These are phyloP conservation scores for Magnaporthiopsis incrustans DNA, from an alignment of 2,329 filamentous ascomycete species.

Conservation along the genomic window DNA sequence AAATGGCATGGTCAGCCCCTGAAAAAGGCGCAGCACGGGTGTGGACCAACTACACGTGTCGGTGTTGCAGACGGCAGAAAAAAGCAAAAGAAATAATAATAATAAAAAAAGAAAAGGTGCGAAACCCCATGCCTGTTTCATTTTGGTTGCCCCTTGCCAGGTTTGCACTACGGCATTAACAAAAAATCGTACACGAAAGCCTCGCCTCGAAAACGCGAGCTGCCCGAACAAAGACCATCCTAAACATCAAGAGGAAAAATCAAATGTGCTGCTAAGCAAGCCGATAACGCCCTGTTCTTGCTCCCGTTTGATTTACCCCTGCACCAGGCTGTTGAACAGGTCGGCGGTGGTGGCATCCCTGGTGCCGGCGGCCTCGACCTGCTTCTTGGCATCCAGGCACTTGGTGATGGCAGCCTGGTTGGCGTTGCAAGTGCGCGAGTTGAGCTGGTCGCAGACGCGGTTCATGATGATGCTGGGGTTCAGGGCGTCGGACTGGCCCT, in stretches of 20 bases:
- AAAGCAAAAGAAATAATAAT: too few relatives aligned
- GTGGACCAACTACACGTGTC: too few relatives aligned
- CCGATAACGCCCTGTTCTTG: background rate
- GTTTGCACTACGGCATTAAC: background rate
- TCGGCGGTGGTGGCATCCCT: slow-evolving; percentile 29
- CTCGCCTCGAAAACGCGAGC: background rate
- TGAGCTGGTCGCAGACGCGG: slow-evolving; percentile 61
- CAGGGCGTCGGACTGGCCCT: slow-evolving; percentile 58
- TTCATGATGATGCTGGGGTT: slow-evolving; percentile 70
- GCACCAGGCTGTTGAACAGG: slow-evolving; percentile 30
- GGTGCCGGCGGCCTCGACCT: slow-evolving; percentile 22
- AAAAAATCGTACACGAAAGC: background rate
- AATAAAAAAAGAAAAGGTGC: background rate
- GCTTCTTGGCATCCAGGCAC: slow-evolving; percentile 43
- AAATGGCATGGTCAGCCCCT: too few relatives aligned
- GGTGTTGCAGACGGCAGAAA: too few relatives aligned
- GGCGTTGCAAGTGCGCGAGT: slow-evolving; percentile 53
- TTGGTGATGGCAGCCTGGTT: slow-evolving; percentile 48
- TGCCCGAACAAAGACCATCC: background rate
- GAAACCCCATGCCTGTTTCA: background rate
- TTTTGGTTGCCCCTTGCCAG: background rate
- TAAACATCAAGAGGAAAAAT: background rate
- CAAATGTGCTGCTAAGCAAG: background rate
- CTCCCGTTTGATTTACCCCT: background rate
- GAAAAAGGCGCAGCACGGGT: too few relatives aligned